Base-by-base conservation (phyloP, 768 basidiomycete species). In the Russula compacta region DNA sequence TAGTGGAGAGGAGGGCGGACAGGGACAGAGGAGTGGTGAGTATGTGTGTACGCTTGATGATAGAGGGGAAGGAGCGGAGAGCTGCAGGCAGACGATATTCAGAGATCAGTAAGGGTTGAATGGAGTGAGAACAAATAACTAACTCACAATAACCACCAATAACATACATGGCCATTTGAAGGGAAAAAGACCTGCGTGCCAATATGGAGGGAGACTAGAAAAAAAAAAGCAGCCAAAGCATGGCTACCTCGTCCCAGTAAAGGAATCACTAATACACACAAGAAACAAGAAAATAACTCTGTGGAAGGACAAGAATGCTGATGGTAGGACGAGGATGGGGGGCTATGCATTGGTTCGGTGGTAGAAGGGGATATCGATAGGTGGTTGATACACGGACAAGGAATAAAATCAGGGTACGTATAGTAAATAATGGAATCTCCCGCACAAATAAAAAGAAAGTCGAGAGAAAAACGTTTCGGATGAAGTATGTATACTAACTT, bases 361-460 rank as follows among this genome's bases (percentile, higher is more conserved):
- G 19, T 42, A 46, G 42, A 52, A 51, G 53, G 52, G 56, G 59
- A 66, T 64, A 64, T 58, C 42, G 55, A 60, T 64, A 66, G 52
- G 56, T 60, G 65, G 48, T 66, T 65, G 65, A 66, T 66, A 66
- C 65, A 66, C 32, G 43, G 56, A 59, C 53, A 64, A 57, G 42
- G 10, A 51, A 60, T 53, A 66, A 54, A 42, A 60, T 50, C 46
- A 57, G 42, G 21, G 53, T 17, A 58, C 50, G 52, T 53, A 49
- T 63, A 46, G 55, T 57, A 58, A 58, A 65, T 58, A 59, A 29
- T 58, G 48, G 53, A 56, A 38, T 35, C 24, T 17, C 42, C 17
- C 29, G 44, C 40, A 46, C 17, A 14, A 24, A 44, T 51, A 35
- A 40, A 36, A n/a, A 17, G 7, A 19, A 8, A 24, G 3, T 21